These are phyloP conservation scores for Xylariaceae sp. DNA, from an alignment of 2,329 filamentous ascomycete species.

Conservation along the genomic window DNA sequence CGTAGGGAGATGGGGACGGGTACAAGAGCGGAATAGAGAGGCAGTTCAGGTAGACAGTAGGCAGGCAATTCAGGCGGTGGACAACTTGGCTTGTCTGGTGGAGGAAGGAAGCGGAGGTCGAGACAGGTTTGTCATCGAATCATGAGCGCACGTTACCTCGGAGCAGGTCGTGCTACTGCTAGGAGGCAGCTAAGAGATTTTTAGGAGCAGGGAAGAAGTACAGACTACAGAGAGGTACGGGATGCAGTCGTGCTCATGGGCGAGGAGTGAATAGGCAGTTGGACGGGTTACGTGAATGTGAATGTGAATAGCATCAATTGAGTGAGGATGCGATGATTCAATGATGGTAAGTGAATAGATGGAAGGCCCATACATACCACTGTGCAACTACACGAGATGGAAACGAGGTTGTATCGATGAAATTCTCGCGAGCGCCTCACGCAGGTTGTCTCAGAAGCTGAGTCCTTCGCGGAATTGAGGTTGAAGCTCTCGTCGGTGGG, in stretches of 20 bases:
- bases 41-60: not conserved
- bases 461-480: too few relatives aligned
- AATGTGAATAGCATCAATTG: too few relatives aligned
- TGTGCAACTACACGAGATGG: not conserved
- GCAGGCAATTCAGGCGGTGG: constrained; percentile 2
- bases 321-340: not conserved
- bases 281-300: not conserved
- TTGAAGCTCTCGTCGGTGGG: too few relatives aligned
- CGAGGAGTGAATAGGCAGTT: not conserved
- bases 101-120: constrained; percentile 5
- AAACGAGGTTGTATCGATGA: not conserved
- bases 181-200: not conserved
- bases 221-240: not conserved
- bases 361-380: not conserved
- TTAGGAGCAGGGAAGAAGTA: not conserved
- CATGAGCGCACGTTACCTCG: not conserved
- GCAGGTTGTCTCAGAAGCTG: too few relatives aligned
- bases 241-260: not conserved
- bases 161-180: not conserved
- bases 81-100: not conserved
- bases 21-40: not conserved
- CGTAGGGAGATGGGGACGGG: not conserved
- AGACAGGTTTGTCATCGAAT: not conserved
- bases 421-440: not conserved
- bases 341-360: not conserved